A percentile compares a stretch with the other conserved stretches of the same genome.
Evolutionary conservation across 2,329 filamentous ascomycete species (phyloP).

Genomic region (Biscogniauxia mediterranea): DNA sequence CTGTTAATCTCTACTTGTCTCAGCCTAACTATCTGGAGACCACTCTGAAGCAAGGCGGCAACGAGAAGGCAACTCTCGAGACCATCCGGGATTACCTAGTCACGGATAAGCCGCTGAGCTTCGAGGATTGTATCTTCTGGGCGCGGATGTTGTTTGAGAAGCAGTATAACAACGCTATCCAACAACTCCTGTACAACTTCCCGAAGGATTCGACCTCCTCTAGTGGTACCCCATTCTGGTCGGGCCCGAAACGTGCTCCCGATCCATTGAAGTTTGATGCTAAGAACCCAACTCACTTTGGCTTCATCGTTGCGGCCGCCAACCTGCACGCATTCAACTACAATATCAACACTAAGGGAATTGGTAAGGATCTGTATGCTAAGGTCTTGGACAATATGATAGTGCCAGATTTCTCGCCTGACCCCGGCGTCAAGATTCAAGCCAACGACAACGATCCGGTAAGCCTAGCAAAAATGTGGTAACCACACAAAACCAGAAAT

Average conservation of each 20-base stretch:
- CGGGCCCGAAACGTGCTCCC: constrained; percentile 93
- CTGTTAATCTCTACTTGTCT: constrained; percentile 89
- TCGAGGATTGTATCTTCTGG: constrained; percentile 97
- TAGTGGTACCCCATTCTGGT: constrained; percentile 92
- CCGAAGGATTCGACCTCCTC: constrained; percentile 90
- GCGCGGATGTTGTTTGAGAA: constrained; percentile 91
- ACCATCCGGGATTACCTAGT: constrained; percentile 87
- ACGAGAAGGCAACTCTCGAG: constrained; percentile 91
- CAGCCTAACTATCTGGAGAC: constrained; percentile 87
- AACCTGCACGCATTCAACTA: constrained; percentile 98
- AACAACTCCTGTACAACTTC: constrained; percentile 95
- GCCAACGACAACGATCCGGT: constrained; percentile 89
- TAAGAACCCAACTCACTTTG: constrained; percentile 80
- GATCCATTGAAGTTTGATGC: constrained; percentile 87
- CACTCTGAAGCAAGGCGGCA: constrained; percentile 87
- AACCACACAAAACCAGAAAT: neutral
- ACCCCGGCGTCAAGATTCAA: constrained; percentile 91
- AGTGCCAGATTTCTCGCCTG: constrained; percentile 89
- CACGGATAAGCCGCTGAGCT: constrained; percentile 84
- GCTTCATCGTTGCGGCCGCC: constrained; percentile 82
- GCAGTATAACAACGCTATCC: constrained; percentile 95
- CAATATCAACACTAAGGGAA: constrained; percentile 81
- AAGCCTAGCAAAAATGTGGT: constrained; percentile 33
- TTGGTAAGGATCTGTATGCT: constrained; percentile 68
- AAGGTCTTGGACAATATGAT: constrained; percentile 89